A percentile compares a stretch with the other conserved stretches of the same genome.
These are phyloP conservation scores for Mesembryanthemum crystallinum DNA, from an alignment of 148 eudicot genomes.

Conservation along the genomic window DNA sequence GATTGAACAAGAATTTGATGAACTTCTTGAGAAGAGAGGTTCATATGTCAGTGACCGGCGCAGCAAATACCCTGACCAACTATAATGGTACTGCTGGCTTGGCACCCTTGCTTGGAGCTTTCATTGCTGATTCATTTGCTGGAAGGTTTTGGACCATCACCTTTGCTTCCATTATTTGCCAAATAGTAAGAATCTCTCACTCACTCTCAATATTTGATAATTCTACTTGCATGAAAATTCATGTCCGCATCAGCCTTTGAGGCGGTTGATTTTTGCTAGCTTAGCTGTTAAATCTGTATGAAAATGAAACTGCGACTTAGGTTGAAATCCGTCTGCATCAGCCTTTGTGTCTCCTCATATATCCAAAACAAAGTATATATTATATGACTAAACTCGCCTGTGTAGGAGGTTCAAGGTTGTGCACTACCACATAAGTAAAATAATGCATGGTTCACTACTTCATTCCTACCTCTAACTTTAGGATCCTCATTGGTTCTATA, in stretches of 20 bases:
- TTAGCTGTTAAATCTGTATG: neutral
- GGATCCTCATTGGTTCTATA: too few species aligned
- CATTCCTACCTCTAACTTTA: too few species aligned
- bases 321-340: too few species aligned
- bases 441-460: too few species aligned
- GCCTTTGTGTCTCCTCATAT: too few species aligned
- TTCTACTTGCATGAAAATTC: neutral
- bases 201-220: neutral
- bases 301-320: too few species aligned
- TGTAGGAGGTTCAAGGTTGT: too few species aligned
- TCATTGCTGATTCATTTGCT: conserved; percentile 55
- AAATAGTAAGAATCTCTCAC: conserved; percentile 31
- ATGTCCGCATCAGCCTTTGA: too few species aligned
- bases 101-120: conserved; percentile 61
- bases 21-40: conserved; percentile 53
- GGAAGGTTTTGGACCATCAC: conserved; percentile 64
- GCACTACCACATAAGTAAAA: too few species aligned
- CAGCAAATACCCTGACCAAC: conserved; percentile 63
- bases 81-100: conserved; percentile 53
- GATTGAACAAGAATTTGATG: conserved; percentile 62
- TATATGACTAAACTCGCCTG: too few species aligned
- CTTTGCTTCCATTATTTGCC: conserved; percentile 45
- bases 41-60: conserved; percentile 51
- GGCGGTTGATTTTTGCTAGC: neutral
- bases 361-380: too few species aligned